phyloP scores from a whole-genome alignment of 768 basidiomycete species.

The Pulveroboletus sp. region DNA sequence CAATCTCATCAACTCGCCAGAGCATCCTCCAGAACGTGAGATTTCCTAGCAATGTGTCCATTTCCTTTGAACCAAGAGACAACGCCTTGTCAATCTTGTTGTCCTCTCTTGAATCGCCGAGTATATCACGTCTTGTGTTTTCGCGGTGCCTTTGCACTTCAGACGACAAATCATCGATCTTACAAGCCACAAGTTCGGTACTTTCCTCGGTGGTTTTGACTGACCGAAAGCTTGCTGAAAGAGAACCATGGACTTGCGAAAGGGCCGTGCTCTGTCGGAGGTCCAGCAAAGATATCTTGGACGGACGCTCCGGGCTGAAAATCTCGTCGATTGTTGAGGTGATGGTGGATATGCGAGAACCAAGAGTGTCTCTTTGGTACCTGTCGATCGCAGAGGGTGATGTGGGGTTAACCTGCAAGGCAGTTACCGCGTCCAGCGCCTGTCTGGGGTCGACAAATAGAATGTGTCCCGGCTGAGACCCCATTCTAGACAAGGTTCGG shows the following conservation, averaged over 20 bases:
- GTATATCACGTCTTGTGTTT: conserved; percentile 35
- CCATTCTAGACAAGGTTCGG: conserved; percentile 21
- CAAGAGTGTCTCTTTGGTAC: conserved; percentile 61
- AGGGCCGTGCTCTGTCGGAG: conserved; percentile 39
- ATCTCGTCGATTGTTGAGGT: conserved; percentile 36
- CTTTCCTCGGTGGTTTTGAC: conserved; percentile 32
- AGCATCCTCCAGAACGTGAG: conserved; percentile 39
- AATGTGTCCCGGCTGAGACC: conserved; percentile 27
- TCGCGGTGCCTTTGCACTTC: conserved; percentile 39
- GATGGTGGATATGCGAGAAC: conserved; percentile 56
- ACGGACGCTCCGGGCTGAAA: conserved; percentile 3
- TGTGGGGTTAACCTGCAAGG: conserved; percentile 44
- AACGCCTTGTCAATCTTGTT: conserved; percentile 28
- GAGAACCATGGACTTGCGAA: conserved; percentile 37
- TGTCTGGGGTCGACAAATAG: conserved; percentile 58
- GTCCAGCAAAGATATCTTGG: conserved; percentile 11
- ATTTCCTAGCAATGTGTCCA: conserved; percentile 29
- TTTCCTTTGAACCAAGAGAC: conserved; percentile 25
- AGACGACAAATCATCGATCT: conserved; percentile 36
- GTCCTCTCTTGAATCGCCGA: conserved; percentile 31
- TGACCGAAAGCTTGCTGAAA: conserved; percentile 35
- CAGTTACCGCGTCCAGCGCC: conserved; percentile 51
- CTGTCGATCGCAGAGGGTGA: conserved; percentile 54
- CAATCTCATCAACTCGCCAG: conserved; percentile 42
- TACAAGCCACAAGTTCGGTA: conserved; percentile 34